Conservation (phyloP, 345 rosid species). For the Geranium brycei region DNA sequence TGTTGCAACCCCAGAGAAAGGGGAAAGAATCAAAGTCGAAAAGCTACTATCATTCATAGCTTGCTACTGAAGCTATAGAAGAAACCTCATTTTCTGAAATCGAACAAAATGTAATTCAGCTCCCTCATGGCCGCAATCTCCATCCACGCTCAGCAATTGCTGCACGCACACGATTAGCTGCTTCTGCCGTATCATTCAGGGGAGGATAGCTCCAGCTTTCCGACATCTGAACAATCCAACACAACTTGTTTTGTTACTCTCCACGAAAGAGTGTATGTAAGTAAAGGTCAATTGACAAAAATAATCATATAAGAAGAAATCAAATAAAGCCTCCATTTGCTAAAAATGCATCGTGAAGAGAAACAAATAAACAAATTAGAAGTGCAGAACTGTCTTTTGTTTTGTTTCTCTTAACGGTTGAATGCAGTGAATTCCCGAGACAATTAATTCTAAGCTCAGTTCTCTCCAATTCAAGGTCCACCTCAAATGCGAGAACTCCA, state of each 20-base stretch:
- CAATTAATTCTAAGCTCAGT: not conserved
- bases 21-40: slow-evolving; percentile 8
- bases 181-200: slow-evolving; percentile 76
- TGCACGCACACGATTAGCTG: slow-evolving; percentile 52
- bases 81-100: not conserved
- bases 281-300: not conserved
- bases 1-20: slow-evolving; percentile 5
- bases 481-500: too few relatives aligned
- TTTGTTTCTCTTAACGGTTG: too few relatives aligned
- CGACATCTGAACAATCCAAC: slow-evolving; percentile 35
- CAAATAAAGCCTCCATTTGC: not conserved
- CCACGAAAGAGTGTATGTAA: too few relatives aligned
- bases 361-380: not conserved
- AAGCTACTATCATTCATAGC: not conserved
- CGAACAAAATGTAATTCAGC: slow-evolving; percentile 6
- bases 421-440: not conserved
- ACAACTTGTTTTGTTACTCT: too few relatives aligned
- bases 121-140: slow-evolving; percentile 44
- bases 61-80: not conserved
- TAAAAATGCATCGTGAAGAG: not conserved
- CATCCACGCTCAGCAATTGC: slow-evolving; percentile 76
- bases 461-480: too few relatives aligned
- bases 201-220: slow-evolving; percentile 98
- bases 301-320: not conserved
- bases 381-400: not conserved